Evolutionary conservation across 1,284 basidiomycete species (phyloP), one percentile per base, ranked within the genome.

Genomic region (Ustilago vetiveriae): DNA sequence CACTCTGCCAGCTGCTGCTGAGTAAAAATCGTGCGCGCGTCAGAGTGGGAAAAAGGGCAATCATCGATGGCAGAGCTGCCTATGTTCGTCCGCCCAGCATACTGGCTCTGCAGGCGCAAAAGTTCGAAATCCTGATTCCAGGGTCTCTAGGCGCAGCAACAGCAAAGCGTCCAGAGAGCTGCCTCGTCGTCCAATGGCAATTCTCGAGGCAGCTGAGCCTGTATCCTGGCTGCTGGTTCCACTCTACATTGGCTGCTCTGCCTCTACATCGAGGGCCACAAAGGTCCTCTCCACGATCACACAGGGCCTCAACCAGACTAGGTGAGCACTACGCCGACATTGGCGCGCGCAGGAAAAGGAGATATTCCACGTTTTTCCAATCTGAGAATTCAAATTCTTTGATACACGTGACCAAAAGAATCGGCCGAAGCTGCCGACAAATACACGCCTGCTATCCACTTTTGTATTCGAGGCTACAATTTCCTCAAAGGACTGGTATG

Each of bases 1-100:
- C 16, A 37, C 22, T n/a, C 37, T 39, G 46, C 29, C 26, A 17
- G 26, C 46, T 48, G 36, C 45, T 38, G 33, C 19, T 40, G 38
- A 26, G 38, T 26, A 40, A 40, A 40, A 16, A 24, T 40, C 21
- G 36, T 19, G 36, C 36, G 35, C 35, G 36, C 36, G 17, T 13
- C n/a, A 35, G 14, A 30, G 2, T 2, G 14, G 16, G 19, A 19
- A 19, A 37, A 37, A 13, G 13, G 8, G 14, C 9, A 37, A n/a
- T 16, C 33, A 35, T n/a, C n/a, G n/a, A n/a, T n/a, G 43, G 22
- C 30, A 17, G 23, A 6, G 30, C 30, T 45, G 43, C 30, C 43
- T 33, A 32, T 16, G 26, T 5, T 22, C 16, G 5, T 30, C 23
- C 17, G 26, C 16, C n/a, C 6, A 9, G 2, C 7, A 27, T 30